These are phyloP conservation scores for Hymenoscyphus scutula DNA, from an alignment of 2,329 filamentous ascomycete genomes.

Conservation along the genomic window DNA sequence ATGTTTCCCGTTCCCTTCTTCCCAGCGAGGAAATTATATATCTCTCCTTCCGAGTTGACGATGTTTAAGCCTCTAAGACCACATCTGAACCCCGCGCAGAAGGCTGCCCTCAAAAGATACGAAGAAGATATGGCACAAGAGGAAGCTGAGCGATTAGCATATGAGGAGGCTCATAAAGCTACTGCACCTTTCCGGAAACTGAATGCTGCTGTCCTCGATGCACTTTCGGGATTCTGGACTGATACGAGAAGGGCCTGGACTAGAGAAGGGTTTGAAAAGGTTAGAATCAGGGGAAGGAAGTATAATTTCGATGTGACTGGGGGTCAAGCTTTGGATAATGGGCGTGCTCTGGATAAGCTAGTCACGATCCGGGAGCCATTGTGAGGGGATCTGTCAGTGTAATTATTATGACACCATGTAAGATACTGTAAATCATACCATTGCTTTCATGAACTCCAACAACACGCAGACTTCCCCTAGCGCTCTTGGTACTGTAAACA, in stretches of 20 bases:
- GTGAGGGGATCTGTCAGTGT: background rate
- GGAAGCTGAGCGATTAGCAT: conserved; percentile 29
- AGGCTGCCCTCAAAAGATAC: conserved; percentile 28
- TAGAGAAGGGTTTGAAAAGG: conserved; percentile 54
- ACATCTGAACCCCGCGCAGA: conserved; percentile 25
- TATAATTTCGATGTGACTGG: conserved; percentile 59
- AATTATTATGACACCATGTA: background rate
- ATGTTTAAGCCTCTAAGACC: conserved; percentile 33
- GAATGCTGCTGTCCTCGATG: background rate
- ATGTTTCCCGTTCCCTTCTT: conserved; percentile 34
- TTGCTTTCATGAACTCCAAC: no score
- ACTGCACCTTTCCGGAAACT: no score
- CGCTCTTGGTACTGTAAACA: no score
- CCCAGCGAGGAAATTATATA: conserved; percentile 26
- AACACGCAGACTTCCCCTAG: no score
- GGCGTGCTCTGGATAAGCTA: conserved; percentile 56
- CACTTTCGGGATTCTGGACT: background rate
- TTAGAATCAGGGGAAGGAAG: conserved; percentile 46
- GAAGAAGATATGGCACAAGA: conserved; percentile 37
- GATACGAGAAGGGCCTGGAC: conserved; percentile 51
- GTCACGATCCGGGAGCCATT: conserved; percentile 35
- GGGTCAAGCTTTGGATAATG: conserved; percentile 58
- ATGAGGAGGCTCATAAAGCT: background rate
- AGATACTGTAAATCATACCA: background rate
- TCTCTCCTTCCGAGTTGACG: conserved; percentile 25